These are phyloP conservation scores for Wickerhamiella lipophila DNA, from an alignment of 805 yeast species.

Conservation along the genomic window DNA sequence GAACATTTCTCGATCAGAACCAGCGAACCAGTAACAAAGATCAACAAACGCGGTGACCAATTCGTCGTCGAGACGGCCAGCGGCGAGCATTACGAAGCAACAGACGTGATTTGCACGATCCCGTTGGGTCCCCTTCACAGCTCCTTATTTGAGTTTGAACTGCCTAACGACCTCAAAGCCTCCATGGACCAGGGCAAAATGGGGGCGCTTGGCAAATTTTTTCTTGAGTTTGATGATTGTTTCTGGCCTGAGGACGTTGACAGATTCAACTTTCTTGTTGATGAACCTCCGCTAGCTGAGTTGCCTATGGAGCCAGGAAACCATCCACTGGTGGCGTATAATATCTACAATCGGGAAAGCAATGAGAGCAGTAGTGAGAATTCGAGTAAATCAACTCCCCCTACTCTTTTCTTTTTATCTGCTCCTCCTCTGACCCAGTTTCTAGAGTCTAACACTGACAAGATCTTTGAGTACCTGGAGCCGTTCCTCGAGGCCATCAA, in stretches of 20 bases:
- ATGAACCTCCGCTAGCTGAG: conserved; percentile 19
- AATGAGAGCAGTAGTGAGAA: too few species aligned
- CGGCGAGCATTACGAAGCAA: conserved; percentile 32
- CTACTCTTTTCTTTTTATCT: conserved; percentile 51
- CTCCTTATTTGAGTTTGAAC: conserved; percentile 37
- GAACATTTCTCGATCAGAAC: conserved; percentile 29
- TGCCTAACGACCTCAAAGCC: conserved; percentile 33
- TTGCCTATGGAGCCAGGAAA: conserved; percentile 33
- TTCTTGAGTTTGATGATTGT: conserved; percentile 48
- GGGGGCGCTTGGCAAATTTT: conserved; percentile 62
- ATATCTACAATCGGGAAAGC: conserved; percentile 35
- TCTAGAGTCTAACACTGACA: conserved; percentile 36
- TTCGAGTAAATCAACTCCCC: conserved; percentile 17
- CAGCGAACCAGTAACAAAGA: conserved; percentile 33
- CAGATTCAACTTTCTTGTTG: conserved; percentile 36
- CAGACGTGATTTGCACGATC: conserved; percentile 57
- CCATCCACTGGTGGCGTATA: conserved; percentile 51
- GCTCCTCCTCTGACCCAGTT: conserved; percentile 63
- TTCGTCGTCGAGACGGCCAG: conserved; percentile 25
- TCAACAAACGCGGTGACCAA: conserved; percentile 27
- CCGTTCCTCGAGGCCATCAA: conserved; percentile 35
- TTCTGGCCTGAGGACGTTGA: conserved; percentile 50
- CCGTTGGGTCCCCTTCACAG: conserved; percentile 58
- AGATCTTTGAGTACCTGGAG: conserved; percentile 45
- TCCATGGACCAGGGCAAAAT: conserved; percentile 41